Evolutionary conservation across 2,329 filamentous ascomycete species (phyloP).

Genomic region (Tolypocladium paradoxum): DNA sequence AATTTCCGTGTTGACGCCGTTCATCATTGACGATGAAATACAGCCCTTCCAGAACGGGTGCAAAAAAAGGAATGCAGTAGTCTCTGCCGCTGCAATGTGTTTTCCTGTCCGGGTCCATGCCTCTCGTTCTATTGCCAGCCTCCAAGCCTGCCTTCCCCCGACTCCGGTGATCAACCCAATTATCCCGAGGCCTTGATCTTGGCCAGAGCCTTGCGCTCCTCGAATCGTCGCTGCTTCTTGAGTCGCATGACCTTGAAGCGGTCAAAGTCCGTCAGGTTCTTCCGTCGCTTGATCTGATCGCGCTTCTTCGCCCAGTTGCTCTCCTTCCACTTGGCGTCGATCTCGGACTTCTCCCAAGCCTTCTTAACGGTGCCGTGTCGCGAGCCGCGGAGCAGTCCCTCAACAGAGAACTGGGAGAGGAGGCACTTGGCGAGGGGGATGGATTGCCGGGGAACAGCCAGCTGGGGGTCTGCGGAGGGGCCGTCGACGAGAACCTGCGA

Average conservation of each 20-base stretch:
- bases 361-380: slow-evolving; percentile 76
- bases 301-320: slow-evolving; percentile 93
- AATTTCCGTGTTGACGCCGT: slow-evolving; percentile 58
- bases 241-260: slow-evolving; percentile 99
- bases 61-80: slow-evolving; percentile 48
- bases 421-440: slow-evolving; percentile 72
- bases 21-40: slow-evolving; percentile 47
- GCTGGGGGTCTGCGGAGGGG: slow-evolving; percentile 69
- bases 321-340: slow-evolving; percentile 88
- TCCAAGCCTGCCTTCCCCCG: slow-evolving; percentile 18
- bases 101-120: slow-evolving; percentile 24
- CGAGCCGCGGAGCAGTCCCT: slow-evolving; percentile 74
- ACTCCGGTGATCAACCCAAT: slow-evolving; percentile 27
- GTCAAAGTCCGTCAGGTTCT: slow-evolving; percentile 94
- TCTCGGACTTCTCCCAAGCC: slow-evolving; percentile 81
- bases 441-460: slow-evolving; percentile 78
- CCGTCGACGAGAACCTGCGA: slow-evolving; percentile 89
- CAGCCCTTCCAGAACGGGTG: slow-evolving; percentile 48
- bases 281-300: slow-evolving; percentile 74
- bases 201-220: slow-evolving; percentile 91
- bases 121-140: slow-evolving; percentile 26
- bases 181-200: slow-evolving; percentile 82
- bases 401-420: slow-evolving; percentile 81
- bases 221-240: slow-evolving; percentile 99
- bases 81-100: slow-evolving; percentile 29